Percentiles rank a stretch among this genome's conserved stretches.
phyloP scores from a whole-genome alignment of 228 moss, liverwort and hornwort species.

The Sphagnum fallax region DNA sequence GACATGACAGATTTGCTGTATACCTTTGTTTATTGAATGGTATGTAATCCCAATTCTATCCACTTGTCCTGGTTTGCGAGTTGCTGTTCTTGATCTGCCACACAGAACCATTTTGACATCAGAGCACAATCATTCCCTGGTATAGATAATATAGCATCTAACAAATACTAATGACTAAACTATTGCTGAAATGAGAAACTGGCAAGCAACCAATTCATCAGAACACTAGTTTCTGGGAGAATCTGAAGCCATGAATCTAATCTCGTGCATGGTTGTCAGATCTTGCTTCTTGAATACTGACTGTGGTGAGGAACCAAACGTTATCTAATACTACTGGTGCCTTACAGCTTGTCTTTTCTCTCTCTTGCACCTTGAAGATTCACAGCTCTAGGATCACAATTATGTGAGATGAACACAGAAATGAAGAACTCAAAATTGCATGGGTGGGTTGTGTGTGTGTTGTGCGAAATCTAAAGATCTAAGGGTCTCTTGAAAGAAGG shows the following conservation, averaged over 20 bases:
- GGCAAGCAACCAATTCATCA: neutral
- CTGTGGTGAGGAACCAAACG: too few species aligned
- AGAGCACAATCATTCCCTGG: neutral
- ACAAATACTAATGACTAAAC: neutral
- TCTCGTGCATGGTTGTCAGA: neutral
- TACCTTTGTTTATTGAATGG: constrained; percentile 32
- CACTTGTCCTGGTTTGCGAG: constrained; percentile 83
- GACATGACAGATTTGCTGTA: too few species aligned
- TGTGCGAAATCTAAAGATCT: too few species aligned
- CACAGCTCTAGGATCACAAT: neutral
- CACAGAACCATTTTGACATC: constrained; percentile 1
- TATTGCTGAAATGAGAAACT: neutral
- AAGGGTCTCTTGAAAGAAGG: neutral
- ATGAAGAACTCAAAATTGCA: neutral
- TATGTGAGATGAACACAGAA: neutral
- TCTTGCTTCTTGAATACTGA: too few species aligned
- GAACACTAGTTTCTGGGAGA: neutral
- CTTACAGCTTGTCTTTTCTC: neutral
- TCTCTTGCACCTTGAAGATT: neutral
- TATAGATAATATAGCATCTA: neutral
- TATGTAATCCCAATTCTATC: constrained; percentile 83
- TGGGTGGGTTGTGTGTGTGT: too few species aligned
- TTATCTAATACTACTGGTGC: neutral
- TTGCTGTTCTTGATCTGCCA: constrained; percentile 78
- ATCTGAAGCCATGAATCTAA: neutral